Percentiles rank a stretch among this genome's conserved stretches.
phyloP scores from a whole-genome alignment of 345 rosid genomes.

The Melaleuca alternifolia region DNA sequence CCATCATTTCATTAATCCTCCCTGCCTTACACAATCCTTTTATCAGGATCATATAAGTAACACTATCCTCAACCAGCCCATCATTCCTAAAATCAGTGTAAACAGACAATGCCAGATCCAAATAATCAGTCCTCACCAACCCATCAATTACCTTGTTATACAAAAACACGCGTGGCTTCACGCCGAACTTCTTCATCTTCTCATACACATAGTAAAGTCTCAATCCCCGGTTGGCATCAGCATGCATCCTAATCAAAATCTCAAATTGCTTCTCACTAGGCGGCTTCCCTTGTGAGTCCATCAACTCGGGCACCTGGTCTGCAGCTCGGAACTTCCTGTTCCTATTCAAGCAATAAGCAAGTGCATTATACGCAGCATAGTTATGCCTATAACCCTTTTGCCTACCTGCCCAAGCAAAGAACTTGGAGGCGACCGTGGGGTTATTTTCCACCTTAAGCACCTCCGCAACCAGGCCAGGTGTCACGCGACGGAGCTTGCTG shows the following conservation, averaged over 20 bases:
- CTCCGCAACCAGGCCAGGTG: slow-evolving; percentile 67
- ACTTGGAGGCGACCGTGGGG: slow-evolving; percentile 53
- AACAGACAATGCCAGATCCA: slow-evolving; percentile 65
- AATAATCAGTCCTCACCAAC: slow-evolving; percentile 46
- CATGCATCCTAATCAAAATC: slow-evolving; percentile 87
- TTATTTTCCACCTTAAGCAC: slow-evolving; percentile 50
- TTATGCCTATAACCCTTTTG: slow-evolving; percentile 71
- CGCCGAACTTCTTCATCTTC: slow-evolving; percentile 70
- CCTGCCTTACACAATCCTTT: slow-evolving; percentile 75
- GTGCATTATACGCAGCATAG: slow-evolving; percentile 72
- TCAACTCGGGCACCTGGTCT: slow-evolving; percentile 75
- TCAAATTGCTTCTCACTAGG: slow-evolving; percentile 83
- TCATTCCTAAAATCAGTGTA: slow-evolving; percentile 65
- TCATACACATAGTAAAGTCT: slow-evolving; percentile 70
- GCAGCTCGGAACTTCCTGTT: slow-evolving; percentile 59
- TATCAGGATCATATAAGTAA: slow-evolving; percentile 67
- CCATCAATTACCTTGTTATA: slow-evolving; percentile 74
- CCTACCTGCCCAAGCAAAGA: slow-evolving; percentile 91
- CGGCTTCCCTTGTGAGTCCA: slow-evolving; percentile 70
- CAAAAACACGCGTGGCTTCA: slow-evolving; percentile 60
- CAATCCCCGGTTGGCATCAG: slow-evolving; percentile 65
- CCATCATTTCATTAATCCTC: slow-evolving; percentile 44
- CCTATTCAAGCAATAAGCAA: slow-evolving; percentile 72
- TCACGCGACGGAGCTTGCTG: no score
- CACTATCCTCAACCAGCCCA: slow-evolving; percentile 62